Evolutionary conservation across 805 yeast genomes (phyloP), one percentile per base, ranked within the genome.

Genomic region (Metschnikowia bowlesiae): DNA sequence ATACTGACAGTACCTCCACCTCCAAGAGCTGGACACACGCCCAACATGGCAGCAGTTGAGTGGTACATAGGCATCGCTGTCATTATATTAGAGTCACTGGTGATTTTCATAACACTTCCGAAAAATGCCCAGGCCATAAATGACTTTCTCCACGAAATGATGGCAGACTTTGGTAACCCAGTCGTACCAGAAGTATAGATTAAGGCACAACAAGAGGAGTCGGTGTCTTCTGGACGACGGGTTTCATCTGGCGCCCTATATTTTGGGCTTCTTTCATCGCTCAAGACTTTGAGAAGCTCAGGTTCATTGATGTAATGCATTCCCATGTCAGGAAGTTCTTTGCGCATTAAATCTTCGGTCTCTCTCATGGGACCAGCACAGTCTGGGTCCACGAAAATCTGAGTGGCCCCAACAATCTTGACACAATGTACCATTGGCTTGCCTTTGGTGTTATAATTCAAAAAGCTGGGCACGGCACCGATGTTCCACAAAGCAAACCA

Each of bases 21-120:
- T 4, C 67, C 62, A 31, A 77, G 58, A 0, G 84, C 74, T 0
- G 96, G 90, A 61, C 91, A 75, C 6, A 85, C 81, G 10, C 97
- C 97, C 48, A 91, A 69, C 67, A 89, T 78, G 0, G 96, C 87
- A 3, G 97, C 97, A 0, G 97, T 91, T 0, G 96, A 89, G 66
- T 91, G 98, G 64, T 92, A 91, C 53, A 92, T 72, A 1, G 98
- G 98, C 98, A 91, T 91, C 1, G 96, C 88, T 0, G 96, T 88
- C 70, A 86, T 87, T 8, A 89, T 83, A 10, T 76, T 79, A 13
- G 87, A 81, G 4, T 71, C 63, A 6, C 66, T 53, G n/a, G 71
- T 66, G 57, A 89, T 74, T 52, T 82, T 78, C 71, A 86, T 78
- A 39, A 88, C 84, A 55, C 77, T 77, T 1, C 89, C 88, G 62